Evolutionary conservation across 345 rosid genomes (phyloP).

Genomic region (Melaleuca quinquenervia): DNA sequence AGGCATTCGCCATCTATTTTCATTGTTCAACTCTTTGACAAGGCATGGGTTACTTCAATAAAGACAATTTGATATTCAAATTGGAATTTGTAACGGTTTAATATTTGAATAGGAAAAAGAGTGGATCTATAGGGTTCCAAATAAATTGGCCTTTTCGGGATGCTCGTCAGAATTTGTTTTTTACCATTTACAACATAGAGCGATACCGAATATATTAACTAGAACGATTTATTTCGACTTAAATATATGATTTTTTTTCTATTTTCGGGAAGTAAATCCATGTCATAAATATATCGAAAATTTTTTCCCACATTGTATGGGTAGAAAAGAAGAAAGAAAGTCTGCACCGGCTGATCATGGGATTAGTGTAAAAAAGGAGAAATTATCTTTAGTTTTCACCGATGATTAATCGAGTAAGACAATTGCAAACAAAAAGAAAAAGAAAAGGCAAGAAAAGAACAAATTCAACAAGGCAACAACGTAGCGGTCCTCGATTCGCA

Average conservation of each 20-base stretch:
- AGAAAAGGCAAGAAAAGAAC: rapidly evolving
- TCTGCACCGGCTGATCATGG: too few relatives aligned
- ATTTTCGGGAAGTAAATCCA: neutral
- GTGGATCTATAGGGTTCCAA: too few relatives aligned
- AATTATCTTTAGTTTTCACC: neutral
- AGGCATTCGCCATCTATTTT: too few relatives aligned
- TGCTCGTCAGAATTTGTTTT: neutral
- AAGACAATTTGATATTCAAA: too few relatives aligned
- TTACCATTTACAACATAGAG: rapidly evolving
- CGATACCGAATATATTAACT: rapidly evolving
- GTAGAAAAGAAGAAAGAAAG: too few relatives aligned
- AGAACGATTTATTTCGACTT: neutral
- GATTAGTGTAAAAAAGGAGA: neutral
- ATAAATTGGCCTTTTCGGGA: too few relatives aligned
- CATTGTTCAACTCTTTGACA: too few relatives aligned
- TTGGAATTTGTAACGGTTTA: too few relatives aligned
- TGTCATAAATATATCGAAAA: neutral
- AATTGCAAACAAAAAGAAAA: too few relatives aligned
- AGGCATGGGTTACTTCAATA: too few relatives aligned
- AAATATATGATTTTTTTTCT: rapidly evolving
- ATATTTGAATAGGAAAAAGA: too few relatives aligned
- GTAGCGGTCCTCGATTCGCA: neutral
- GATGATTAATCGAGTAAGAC: neutral
- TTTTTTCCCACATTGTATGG: neutral
- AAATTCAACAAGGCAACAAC: neutral